A percentile compares a stretch with the other conserved stretches of the same genome.
These are phyloP conservation scores for Yamadazyma dendronema DNA, from an alignment of 1,139 yeast genomes.

Conservation along the genomic window DNA sequence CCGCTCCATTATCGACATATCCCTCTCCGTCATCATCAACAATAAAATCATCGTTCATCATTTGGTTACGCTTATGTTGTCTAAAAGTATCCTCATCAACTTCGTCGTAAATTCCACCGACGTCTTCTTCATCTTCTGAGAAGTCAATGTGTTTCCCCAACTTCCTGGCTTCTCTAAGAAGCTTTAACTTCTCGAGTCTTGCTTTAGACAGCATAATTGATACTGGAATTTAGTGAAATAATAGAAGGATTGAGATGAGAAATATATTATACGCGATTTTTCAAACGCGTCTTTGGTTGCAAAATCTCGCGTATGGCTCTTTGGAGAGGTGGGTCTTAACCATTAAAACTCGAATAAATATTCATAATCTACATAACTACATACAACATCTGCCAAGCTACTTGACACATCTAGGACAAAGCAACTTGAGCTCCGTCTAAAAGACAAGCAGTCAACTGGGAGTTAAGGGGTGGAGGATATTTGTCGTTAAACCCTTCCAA, in stretches of 20 bases:
- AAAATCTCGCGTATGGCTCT: no score
- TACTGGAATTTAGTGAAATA: neutral
- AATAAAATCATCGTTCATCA: slow-evolving; percentile 87
- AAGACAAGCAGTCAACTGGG: slow-evolving; percentile 32
- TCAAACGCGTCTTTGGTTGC: neutral
- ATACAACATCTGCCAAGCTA: no score
- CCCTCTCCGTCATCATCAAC: slow-evolving; percentile 92
- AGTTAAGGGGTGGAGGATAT: slow-evolving; percentile 28
- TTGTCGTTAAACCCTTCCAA: slow-evolving; percentile 18
- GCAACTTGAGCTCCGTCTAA: slow-evolving; percentile 23
- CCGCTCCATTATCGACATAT: slow-evolving; percentile 88
- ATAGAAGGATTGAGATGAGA: neutral
- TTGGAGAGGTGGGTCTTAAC: no score
- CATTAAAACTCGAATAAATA: neutral
- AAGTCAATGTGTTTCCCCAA: slow-evolving; percentile 28
- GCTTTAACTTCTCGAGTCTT: slow-evolving; percentile 34
- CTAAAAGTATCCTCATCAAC: slow-evolving; percentile 80
- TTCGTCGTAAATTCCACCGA: slow-evolving; percentile 70
- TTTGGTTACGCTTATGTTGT: slow-evolving; percentile 72
- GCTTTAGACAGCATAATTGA: slow-evolving; percentile 15
- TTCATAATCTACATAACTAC: neutral
- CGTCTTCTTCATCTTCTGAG: slow-evolving; percentile 30
- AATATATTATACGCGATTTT: no score
- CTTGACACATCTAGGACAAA: slow-evolving; percentile 2
- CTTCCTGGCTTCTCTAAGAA: slow-evolving; percentile 41